Evolutionary conservation across 1,139 yeast genomes (phyloP), one percentile per base, ranked within the genome.

Genomic region (Suhomyces ambrosiae): DNA sequence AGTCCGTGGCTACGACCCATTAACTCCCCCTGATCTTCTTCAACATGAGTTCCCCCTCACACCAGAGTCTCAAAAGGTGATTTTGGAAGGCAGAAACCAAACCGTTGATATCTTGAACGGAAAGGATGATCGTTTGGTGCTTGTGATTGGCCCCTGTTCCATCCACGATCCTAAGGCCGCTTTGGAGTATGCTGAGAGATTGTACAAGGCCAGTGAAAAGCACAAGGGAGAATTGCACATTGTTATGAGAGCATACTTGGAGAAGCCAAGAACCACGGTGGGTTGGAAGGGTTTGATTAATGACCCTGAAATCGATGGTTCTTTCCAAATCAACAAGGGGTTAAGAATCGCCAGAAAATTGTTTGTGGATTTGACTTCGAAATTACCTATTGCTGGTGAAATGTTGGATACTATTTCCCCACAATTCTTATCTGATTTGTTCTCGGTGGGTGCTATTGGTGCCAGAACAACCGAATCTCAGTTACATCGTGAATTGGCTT

Each of bases 201-300:
- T 92, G 48, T 66, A 77, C 38, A 68, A 71, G 37, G 65, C 86
- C 28, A 67, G 86, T 26, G 79, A 82, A 33, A 75, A 80, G 54
- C 71, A 85, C 50, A 74, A 83, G 50, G 80, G 78, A 33, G 97
- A 90, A 53, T 76, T 92, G 40, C 79, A 80, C 47, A 82, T 92
- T 44, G 86, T 92, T 45, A 92, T 92, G 98, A 82, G 98, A 71
- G 97, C 97, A 3, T 92, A 92, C 71, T 76, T 92, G 56, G 98
- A 92, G 66, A 92, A 92, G 68, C 98, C 98, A 48, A 82, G 98
- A 70, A 92, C 98, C 37, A 92, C 97, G 16, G 97, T 92, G 37
- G 98, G 98, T 45, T 92, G 98, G 98, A 92, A 92, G 67, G 98
- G 97, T 49, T 75, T 92, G 53, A 90, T 92, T 56, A 92, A 92